Evolutionary conservation across 108 stramenopile species (phyloP), one percentile per base, ranked within the genome.

Genomic region (Asterionellopsis glacialis): DNA sequence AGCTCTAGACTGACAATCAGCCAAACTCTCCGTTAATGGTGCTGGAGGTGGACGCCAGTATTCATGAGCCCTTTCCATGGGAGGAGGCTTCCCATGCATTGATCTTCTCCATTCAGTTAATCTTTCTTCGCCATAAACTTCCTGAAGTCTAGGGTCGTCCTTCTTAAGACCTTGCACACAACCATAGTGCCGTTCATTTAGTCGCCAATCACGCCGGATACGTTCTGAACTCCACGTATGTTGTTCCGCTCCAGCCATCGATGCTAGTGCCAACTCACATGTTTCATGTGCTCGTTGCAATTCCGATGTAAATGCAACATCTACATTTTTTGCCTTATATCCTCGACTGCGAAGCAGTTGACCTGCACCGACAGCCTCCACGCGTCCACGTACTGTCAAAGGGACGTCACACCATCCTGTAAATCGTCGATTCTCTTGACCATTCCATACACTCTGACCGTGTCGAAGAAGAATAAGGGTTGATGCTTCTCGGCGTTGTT

Each of bases 391-490:
- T 44, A 78, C 75, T 13, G 82, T 85, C 45, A 96, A 75, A 0
- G 93, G 90, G 11, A 89, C 82, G 63, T 96, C 95, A 15, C 80
- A 80, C 95, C 94, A 95, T 28, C 94, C 91, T 3, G 94, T 95
- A 66, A 95, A 95, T 2, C 33, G 33, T 59, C 82, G 73, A 11
- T 65, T 49, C 65, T 88, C 83, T 64, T 83, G 82, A 55, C 84
- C 80, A 65, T 95, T 95, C 94, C 91, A 95, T 19, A 76, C 81
- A 13, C 85, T 89, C 59, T 95, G 89, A 39, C 95, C 85, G 57
- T 87, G 85, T 55, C 94, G 82, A 21, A 87, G 74, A 41, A 87
- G 68, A 41, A 87, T 70, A 16, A 87, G 70, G 9, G 85, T 87
- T 9, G 56, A 55, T 45, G 61, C 55, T 7, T 25, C 38, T 39